phyloP scores from a whole-genome alignment of 2,329 filamentous ascomycete species.

The Xylariaceae sp. region DNA sequence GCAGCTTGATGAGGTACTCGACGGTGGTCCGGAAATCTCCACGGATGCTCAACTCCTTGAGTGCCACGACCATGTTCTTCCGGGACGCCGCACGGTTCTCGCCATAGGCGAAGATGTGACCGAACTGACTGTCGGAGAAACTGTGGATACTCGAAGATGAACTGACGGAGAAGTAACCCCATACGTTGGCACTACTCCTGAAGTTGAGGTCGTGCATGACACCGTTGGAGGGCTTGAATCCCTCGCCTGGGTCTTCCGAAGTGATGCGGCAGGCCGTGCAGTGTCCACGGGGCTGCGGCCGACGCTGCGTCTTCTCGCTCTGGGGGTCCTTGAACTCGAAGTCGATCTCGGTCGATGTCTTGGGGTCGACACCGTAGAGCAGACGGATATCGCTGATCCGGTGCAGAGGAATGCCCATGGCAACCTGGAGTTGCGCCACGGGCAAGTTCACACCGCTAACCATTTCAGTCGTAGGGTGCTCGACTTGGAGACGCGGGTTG shows the following conservation, averaged over 20 bases:
- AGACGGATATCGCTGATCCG: conserved; percentile 93
- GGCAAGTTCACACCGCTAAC: conserved; percentile 96
- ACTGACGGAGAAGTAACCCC: conserved; percentile 99
- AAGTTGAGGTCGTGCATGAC: conserved; percentile 99
- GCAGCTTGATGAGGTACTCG: conserved; percentile 96
- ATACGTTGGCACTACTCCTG: conserved; percentile 96
- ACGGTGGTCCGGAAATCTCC: conserved; percentile 98
- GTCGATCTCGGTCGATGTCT: conserved; percentile 80
- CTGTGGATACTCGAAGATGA: conserved; percentile 96
- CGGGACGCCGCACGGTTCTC: conserved; percentile 94
- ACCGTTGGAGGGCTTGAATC: conserved; percentile 98
- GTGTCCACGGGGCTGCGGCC: conserved; percentile 91
- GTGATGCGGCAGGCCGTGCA: conserved; percentile 98
- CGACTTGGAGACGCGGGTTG: conserved; percentile 98
- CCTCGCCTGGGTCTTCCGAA: conserved; percentile 96
- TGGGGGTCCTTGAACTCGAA: conserved; percentile 90
- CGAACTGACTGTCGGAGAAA: conserved; percentile 98
- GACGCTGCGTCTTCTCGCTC: conserved; percentile 77
- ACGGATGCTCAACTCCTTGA: conserved; percentile 98
- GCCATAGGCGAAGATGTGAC: conserved; percentile 98
- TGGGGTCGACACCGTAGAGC: conserved; percentile 91
- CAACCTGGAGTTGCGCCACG: conserved; percentile 94
- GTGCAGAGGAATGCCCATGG: conserved; percentile 96
- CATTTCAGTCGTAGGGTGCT: conserved; percentile 99
- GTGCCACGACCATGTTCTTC: conserved; percentile 98